phyloP scores from a whole-genome alignment of 2,329 filamentous ascomycete genomes.

The Tolypocladium sp. region DNA sequence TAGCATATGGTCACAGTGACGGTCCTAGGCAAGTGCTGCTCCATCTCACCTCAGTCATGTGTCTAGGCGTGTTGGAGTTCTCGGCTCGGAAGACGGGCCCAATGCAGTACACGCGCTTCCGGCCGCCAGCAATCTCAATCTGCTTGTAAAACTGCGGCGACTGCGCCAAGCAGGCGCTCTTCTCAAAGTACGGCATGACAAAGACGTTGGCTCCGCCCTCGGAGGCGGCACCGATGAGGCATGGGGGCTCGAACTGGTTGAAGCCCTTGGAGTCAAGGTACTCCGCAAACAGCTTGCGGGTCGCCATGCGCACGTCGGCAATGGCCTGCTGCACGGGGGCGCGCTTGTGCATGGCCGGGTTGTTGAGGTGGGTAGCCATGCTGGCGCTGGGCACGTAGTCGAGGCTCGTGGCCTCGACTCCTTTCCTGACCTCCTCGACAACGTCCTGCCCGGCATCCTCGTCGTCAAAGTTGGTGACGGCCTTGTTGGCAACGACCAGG shows the following conservation, averaged over 20 bases:
- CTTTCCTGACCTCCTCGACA: slow-evolving; percentile 34
- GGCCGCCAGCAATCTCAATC: slow-evolving; percentile 70
- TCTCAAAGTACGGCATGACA: slow-evolving; percentile 79
- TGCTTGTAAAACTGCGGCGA: slow-evolving; percentile 85
- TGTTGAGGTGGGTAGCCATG: slow-evolving; percentile 79
- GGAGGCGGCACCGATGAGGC: slow-evolving; percentile 79
- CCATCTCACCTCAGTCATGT: slow-evolving; percentile 61
- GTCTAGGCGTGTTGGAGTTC: slow-evolving; percentile 73
- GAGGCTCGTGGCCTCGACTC: slow-evolving; percentile 30
- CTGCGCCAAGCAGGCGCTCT: slow-evolving; percentile 71
- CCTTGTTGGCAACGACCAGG: slow-evolving; percentile 44
- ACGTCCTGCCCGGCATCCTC: slow-evolving; percentile 33
- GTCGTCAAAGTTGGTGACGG: slow-evolving; percentile 50
- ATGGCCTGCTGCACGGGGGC: slow-evolving; percentile 87
- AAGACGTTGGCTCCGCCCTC: slow-evolving; percentile 94
- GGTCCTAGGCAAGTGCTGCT: not conserved
- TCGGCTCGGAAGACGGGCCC: slow-evolving; percentile 81
- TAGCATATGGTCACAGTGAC: not conserved
- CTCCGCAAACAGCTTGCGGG: slow-evolving; percentile 63
- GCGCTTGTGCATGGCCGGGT: slow-evolving; percentile 86
- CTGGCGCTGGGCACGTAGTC: slow-evolving; percentile 59
- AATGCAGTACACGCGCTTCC: slow-evolving; percentile 70
- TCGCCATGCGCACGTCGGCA: slow-evolving; percentile 41
- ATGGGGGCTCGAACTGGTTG: slow-evolving; percentile 79
- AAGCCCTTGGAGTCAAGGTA: slow-evolving; percentile 72